A percentile compares a stretch with the other conserved stretches of the same genome.
These are phyloP conservation scores for Phytophthora citrophthora DNA, from an alignment of 352 stramenopile genomes.

Conservation along the genomic window DNA sequence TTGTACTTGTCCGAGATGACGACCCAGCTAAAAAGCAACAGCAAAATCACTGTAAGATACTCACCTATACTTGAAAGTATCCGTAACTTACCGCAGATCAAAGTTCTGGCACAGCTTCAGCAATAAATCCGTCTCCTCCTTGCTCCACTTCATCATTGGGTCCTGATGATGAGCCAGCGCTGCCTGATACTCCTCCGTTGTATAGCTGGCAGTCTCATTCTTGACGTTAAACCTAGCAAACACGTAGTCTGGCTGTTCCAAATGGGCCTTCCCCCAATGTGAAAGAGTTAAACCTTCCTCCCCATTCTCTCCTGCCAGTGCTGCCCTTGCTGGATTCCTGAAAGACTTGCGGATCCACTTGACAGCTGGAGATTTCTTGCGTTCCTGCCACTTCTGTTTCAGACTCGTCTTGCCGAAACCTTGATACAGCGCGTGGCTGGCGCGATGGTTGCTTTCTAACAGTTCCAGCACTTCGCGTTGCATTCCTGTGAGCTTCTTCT, in stretches of 20 bases:
- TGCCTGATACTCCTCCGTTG: conserved; percentile 59
- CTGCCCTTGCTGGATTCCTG: conserved; percentile 56
- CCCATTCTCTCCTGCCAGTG: conserved; percentile 43
- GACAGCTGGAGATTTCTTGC: conserved; percentile 46
- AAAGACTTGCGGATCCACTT: conserved; percentile 78
- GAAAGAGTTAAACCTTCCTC: conserved; percentile 55
- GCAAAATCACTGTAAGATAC: conserved; percentile 5
- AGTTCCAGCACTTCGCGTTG: conserved; percentile 72
- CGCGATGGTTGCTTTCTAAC: conserved; percentile 64
- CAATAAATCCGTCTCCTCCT: conserved; percentile 66
- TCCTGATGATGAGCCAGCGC: conserved; percentile 49
- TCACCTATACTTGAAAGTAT: not conserved
- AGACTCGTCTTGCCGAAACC: conserved; percentile 62
- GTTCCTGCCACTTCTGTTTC: conserved; percentile 71
- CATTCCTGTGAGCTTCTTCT: conserved; percentile 72
- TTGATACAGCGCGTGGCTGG: conserved; percentile 68
- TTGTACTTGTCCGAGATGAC: conserved; percentile 72
- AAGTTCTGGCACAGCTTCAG: conserved; percentile 58
- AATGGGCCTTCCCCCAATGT: conserved; percentile 70
- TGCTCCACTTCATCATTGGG: conserved; percentile 64
- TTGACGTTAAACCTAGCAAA: conserved; percentile 76
- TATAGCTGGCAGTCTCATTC: conserved; percentile 55
- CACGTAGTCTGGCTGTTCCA: conserved; percentile 66
- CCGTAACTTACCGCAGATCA: conserved; percentile 46
- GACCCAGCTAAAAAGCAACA: conserved; percentile 49